Evolutionary conservation across 768 basidiomycete genomes (phyloP).

Genomic region (Rhodotorula babjevae): DNA sequence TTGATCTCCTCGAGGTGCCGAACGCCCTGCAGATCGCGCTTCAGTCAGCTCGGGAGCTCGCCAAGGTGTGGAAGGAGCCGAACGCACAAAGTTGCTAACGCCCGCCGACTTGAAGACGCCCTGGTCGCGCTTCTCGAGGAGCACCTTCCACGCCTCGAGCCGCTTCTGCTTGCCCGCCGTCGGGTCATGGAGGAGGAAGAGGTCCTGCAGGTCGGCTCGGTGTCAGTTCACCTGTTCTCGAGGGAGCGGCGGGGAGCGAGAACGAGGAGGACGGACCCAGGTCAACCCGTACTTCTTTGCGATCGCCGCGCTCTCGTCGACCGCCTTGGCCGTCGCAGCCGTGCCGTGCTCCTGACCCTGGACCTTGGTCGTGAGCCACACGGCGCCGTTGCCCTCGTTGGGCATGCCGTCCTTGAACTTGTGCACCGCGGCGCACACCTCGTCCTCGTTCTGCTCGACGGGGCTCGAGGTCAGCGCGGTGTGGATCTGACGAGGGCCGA

Average conservation of each 20-base stretch:
- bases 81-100: conserved; percentile 68
- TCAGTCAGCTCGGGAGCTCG: background rate
- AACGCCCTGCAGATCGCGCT: conserved; percentile 44
- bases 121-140: conserved; percentile 68
- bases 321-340: conserved; percentile 13
- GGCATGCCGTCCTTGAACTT: background rate
- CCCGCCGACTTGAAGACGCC: conserved; percentile 77
- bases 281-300: conserved; percentile 23
- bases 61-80: background rate
- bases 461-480: conserved; percentile 42
- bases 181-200: conserved; percentile 49
- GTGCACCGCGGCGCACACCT: conserved; percentile 19
- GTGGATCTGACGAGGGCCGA: too few species aligned
- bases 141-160: conserved; percentile 56
- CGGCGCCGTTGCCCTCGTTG: conserved; percentile 6
- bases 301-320: conserved; percentile 28
- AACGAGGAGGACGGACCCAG: conserved; percentile 18
- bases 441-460: conserved; percentile 37
- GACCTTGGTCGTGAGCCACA: conserved; percentile 42
- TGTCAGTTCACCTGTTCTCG: background rate
- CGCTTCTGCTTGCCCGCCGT: conserved; percentile 46
- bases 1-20: conserved; percentile 61
- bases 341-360: conserved; percentile 37
- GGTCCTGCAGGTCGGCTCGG: conserved; percentile 24
- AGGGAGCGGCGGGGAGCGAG: background rate